Conservation (phyloP, 1,139 yeast species). For the Diutina ranongensis region DNA sequence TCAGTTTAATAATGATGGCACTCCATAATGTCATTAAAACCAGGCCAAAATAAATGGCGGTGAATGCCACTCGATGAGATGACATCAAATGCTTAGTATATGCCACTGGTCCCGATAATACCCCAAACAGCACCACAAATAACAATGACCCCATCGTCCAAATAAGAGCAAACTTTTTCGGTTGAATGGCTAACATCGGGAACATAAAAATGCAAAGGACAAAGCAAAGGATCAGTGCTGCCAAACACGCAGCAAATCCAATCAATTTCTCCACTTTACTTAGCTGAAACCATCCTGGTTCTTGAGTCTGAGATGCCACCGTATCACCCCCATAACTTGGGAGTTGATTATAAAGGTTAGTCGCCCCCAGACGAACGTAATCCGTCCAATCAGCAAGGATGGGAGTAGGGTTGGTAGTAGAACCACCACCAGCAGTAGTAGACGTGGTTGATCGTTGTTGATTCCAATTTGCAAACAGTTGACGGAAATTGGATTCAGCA, state of each 20-base stretch:
- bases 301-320: conserved; percentile 15
- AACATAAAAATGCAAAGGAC: conserved; percentile 74
- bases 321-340: conserved; percentile 22
- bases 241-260: conserved; percentile 66
- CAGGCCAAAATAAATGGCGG: conserved; percentile 66
- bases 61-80: conserved; percentile 66
- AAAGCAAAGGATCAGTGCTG: conserved; percentile 72
- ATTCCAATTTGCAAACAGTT: conserved; percentile 33
- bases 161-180: conserved; percentile 77
- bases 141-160: conserved; percentile 93
- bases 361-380: conserved; percentile 31
- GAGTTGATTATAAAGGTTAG: conserved; percentile 27
- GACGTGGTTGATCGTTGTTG: conserved; percentile 13
- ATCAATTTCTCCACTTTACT: conserved; percentile 72
- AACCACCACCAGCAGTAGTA: conserved; percentile 7
- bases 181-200: conserved; percentile 83
- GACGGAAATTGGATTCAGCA: conserved; percentile 32
- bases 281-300: conserved; percentile 46
- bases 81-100: conserved; percentile 68
- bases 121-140: conserved; percentile 83
- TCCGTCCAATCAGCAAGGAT: conserved; percentile 33
- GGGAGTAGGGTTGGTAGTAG: conserved; percentile 7
- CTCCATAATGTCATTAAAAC: conserved; percentile 56
- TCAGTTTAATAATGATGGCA: conserved; percentile 46
- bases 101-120: conserved; percentile 53